phyloP scores from a whole-genome alignment of 2,329 filamentous ascomycete genomes.

The Fusarium albidum region DNA sequence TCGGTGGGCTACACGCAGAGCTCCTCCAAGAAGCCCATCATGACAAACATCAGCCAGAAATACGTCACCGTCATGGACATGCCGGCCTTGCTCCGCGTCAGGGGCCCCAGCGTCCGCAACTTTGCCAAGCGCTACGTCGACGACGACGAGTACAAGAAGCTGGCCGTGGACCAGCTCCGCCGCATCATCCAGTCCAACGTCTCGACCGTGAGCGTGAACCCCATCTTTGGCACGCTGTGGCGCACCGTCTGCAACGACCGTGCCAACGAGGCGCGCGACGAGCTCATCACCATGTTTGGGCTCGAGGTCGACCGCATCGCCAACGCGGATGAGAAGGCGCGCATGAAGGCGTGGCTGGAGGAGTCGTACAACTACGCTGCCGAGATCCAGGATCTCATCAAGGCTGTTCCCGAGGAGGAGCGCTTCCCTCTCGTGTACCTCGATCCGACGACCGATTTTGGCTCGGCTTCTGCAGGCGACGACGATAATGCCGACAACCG shows the following conservation, averaged over 20 bases:
- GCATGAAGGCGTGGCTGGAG: constrained; percentile 58
- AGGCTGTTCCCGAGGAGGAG: constrained; percentile 46
- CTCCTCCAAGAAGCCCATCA: neutral
- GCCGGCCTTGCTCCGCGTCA: constrained; percentile 31
- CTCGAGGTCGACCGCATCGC: constrained; percentile 47
- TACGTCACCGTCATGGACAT: constrained; percentile 35
- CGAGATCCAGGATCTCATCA: constrained; percentile 52
- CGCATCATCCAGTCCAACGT: constrained; percentile 55
- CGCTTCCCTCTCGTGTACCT: constrained; percentile 58
- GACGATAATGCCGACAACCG: constrained; percentile 17
- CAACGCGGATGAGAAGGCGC: constrained; percentile 43
- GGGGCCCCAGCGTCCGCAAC: constrained; percentile 40
- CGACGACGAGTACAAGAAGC: constrained; percentile 48
- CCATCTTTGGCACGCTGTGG: constrained; percentile 60
- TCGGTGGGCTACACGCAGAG: neutral
- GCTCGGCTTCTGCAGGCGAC: constrained; percentile 25
- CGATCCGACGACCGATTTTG: constrained; percentile 56
- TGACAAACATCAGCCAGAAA: constrained; percentile 13
- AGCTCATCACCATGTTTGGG: constrained; percentile 53
- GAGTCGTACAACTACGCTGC: constrained; percentile 58
- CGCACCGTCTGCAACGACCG: constrained; percentile 58
- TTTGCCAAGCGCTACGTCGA: constrained; percentile 51
- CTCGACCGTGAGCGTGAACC: constrained; percentile 54
- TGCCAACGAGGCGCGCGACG: constrained; percentile 49
- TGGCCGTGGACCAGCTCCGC: constrained; percentile 50